phyloP scores from a whole-genome alignment of 2,329 filamentous ascomycete species.

The Albophoma yamanashiensis region DNA sequence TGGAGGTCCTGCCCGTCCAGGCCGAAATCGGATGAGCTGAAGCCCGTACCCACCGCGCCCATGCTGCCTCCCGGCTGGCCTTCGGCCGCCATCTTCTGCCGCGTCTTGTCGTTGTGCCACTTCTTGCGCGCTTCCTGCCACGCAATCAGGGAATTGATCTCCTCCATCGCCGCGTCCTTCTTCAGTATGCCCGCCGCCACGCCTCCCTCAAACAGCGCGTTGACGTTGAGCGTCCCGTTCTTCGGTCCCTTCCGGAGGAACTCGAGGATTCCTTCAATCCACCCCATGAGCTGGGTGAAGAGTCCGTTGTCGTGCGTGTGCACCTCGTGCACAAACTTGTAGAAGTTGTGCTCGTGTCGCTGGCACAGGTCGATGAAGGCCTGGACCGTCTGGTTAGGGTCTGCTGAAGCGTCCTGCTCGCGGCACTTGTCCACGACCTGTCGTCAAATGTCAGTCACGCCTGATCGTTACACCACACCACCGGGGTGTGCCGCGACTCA shows the following conservation, averaged over 20 bases:
- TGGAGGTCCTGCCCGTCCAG: slow-evolving; percentile 77
- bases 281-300: slow-evolving; percentile 92
- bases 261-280: slow-evolving; percentile 91
- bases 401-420: slow-evolving; percentile 75
- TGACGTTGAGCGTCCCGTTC: slow-evolving; percentile 85
- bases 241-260: slow-evolving; percentile 81
- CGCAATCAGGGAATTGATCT: slow-evolving; percentile 77
- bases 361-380: slow-evolving; percentile 95
- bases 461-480: background rate
- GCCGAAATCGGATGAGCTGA: slow-evolving; percentile 81
- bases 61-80: slow-evolving; percentile 36
- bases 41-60: slow-evolving; percentile 45
- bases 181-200: slow-evolving; percentile 58
- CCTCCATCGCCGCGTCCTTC: slow-evolving; percentile 58
- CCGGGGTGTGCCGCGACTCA: slow-evolving; percentile 22
- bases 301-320: slow-evolving; percentile 94
- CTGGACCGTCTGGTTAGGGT: slow-evolving; percentile 97
- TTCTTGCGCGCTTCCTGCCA: slow-evolving; percentile 96
- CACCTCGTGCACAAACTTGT: slow-evolving; percentile 98
- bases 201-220: slow-evolving; percentile 79
- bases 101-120: slow-evolving; percentile 96
- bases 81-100: slow-evolving; percentile 97
- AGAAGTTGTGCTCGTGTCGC: slow-evolving; percentile 92
- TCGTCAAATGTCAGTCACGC: slow-evolving; percentile 11
- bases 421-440: slow-evolving; percentile 55